phyloP scores from a whole-genome alignment of 1,284 basidiomycete genomes.

The Sanguinoderma infundibulare region DNA sequence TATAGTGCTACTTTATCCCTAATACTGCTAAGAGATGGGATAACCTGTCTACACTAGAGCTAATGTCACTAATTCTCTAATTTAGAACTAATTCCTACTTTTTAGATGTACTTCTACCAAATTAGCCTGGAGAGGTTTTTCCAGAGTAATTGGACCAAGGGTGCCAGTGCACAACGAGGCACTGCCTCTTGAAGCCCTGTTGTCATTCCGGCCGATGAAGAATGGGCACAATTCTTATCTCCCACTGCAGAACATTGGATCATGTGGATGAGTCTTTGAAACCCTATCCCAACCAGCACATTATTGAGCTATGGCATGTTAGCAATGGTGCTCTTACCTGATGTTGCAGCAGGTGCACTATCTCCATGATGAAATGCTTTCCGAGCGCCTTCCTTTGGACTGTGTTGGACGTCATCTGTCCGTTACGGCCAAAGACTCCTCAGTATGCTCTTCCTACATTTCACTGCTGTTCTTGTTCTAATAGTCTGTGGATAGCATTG shows the following conservation, averaged over 20 bases:
- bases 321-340: background rate
- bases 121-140: too few relatives aligned
- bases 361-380: background rate
- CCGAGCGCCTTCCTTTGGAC: slow-evolving; percentile 8
- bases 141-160: slow-evolving; percentile 2
- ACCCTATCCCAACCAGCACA: slow-evolving; percentile 12
- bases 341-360: background rate
- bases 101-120: too few relatives aligned
- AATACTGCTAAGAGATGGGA: too few relatives aligned
- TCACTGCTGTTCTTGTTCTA: background rate
- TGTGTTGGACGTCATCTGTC: slow-evolving; percentile 13
- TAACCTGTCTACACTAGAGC: too few relatives aligned
- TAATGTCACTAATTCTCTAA: too few relatives aligned
- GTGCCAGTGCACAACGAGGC: background rate
- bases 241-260: background rate
- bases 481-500: slow-evolving; percentile 3
- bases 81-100: too few relatives aligned
- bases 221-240: slow-evolving; percentile 7
- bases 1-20: too few relatives aligned
- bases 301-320: background rate
- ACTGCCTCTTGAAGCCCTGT: background rate
- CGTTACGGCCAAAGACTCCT: slow-evolving; percentile 6
- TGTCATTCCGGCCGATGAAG: slow-evolving; percentile 3
- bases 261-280: background rate
- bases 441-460: slow-evolving; percentile 10